Conservation (phyloP, 164 flowering plant genomes). For the Taxillus chinensis region DNA sequence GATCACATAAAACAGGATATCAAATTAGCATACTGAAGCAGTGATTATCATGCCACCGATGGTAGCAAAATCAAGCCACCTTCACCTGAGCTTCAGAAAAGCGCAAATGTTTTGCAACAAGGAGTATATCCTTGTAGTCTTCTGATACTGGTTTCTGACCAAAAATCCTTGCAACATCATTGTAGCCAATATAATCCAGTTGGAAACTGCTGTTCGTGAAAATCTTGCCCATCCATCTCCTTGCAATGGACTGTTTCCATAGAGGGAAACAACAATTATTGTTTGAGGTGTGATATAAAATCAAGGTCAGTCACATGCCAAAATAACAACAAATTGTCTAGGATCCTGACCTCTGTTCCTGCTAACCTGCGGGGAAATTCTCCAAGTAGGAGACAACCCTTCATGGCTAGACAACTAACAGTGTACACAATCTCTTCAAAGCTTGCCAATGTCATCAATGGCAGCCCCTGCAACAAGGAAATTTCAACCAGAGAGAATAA, state of each 20-base stretch:
- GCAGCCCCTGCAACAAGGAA: constrained; percentile 50
- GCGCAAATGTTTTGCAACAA: constrained; percentile 72
- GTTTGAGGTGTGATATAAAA: neutral
- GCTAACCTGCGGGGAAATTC: constrained; percentile 62
- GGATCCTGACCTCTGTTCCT: constrained; percentile 35
- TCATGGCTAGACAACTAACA: constrained; percentile 60
- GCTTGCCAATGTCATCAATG: constrained; percentile 43
- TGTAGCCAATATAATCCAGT: constrained; percentile 32
- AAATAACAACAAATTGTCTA: constrained; percentile 24
- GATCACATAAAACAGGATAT: neutral
- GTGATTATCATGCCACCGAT: neutral
- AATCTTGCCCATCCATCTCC: constrained; percentile 53
- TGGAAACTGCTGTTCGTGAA: constrained; percentile 66
- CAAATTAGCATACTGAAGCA: neutral
- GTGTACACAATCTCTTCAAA: constrained; percentile 45
- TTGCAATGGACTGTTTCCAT: constrained; percentile 24
- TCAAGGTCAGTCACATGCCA: neutral
- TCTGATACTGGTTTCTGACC: constrained; percentile 23
- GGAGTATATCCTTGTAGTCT: constrained; percentile 33
- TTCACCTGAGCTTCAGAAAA: constrained; percentile 83
- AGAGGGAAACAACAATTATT: neutral
- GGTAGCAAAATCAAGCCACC: neutral
- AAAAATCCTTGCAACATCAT: constrained; percentile 33
- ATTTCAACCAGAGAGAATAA: neutral
- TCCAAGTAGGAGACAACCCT: constrained; percentile 57